Evolutionary conservation across 2,329 filamentous ascomycete species (phyloP), one percentile per base, ranked within the genome.

Genomic region (Sclerotiophoma versabilis): DNA sequence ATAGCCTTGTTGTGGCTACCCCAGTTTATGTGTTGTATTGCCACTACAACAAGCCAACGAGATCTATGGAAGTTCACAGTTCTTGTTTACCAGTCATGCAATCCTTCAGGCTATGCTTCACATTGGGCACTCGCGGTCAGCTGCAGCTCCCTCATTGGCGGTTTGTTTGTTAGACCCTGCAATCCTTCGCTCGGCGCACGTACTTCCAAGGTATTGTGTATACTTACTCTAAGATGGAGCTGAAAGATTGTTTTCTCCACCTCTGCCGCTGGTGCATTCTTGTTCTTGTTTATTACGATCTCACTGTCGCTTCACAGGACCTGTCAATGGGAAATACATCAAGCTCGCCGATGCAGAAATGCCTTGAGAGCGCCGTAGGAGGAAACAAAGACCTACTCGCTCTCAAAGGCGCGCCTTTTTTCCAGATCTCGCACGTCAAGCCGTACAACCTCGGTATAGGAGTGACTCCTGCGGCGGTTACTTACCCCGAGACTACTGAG

Each of bases 391-490:
- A 57, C 4, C 54, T 68, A 2, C 44, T 73, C 2, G 69, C 70
- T 4, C 59, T 59, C 41, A 62, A 68, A 32, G 47, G 50, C 10
- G 62, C 65, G 2, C 58, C 65, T 22, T 55, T 71, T 1, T 75
- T 68, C 46, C 65, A 74, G 41, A 23, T 72, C 7, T 38, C 46
- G 5, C 64, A 75, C 34, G 71, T 75, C 38, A 72, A 70, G 48
- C 72, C 73, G 1, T 76, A 74, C 65, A 76, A 76, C 53, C 62
- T 76, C 8, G 72, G 70, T 20, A 61, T 73, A 15, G 45, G 59
- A 5, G 57, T 71, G 5, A 78, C 71, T 0, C 86, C 86, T 1
- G 72, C 78, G 6, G 84, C 84, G 2, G 82, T 88, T 14, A 79
- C 85, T 2, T 80, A 84, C 23, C 86, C 86, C 0, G 68, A 77